Conservation (phyloP, 2,329 filamentous ascomycete species). For the Hypoxylon sp. region DNA sequence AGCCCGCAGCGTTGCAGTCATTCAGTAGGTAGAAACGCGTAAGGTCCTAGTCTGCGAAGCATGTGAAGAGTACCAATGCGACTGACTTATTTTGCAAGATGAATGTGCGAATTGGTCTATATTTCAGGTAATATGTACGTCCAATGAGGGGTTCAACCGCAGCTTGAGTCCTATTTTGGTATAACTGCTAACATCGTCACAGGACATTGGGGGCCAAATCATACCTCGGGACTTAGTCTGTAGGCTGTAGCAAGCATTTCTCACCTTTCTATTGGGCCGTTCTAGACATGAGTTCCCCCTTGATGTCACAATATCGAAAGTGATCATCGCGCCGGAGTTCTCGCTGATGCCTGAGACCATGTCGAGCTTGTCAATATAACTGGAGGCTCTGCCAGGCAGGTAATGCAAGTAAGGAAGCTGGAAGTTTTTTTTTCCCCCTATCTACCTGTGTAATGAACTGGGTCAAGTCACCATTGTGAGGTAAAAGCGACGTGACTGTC, state of each 20-base stretch:
- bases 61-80: neutral
- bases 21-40: neutral
- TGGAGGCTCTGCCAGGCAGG: neutral
- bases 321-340: neutral
- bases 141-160: too few relatives aligned
- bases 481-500: neutral
- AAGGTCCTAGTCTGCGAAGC: neutral
- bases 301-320: neutral
- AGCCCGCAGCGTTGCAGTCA: neutral
- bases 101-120: neutral
- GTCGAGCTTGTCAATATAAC: neutral
- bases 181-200: neutral
- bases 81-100: neutral
- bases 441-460: neutral
- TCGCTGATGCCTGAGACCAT: neutral
- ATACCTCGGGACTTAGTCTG: neutral
- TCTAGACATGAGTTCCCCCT: neutral
- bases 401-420: neutral
- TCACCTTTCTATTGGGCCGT: neutral
- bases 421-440: neutral
- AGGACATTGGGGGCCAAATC: neutral
- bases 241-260: neutral
- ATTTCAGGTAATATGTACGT: neutral
- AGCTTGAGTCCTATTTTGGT: neutral
- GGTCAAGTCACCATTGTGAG: neutral